Evolutionary conservation across 768 basidiomycete genomes (phyloP).

Genomic region (Kwoniella sp.): DNA sequence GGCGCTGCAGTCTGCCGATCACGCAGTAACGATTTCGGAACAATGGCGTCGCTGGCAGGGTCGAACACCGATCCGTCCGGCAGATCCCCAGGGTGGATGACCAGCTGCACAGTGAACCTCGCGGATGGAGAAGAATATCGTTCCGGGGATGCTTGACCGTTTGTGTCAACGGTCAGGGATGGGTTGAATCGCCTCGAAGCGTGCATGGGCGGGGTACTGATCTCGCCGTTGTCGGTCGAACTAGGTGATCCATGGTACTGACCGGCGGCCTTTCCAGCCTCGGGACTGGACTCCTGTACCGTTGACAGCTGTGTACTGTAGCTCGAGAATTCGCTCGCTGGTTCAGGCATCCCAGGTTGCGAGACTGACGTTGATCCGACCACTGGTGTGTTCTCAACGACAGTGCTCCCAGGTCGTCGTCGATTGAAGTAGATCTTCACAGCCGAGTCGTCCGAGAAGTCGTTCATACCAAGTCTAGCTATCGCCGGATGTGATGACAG

Average conservation of each 20-base stretch:
- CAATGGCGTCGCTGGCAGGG: conserved; percentile 82
- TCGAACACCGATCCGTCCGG: conserved; percentile 96
- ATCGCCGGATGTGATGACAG: conserved; percentile 94
- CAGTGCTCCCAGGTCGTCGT: conserved; percentile 42
- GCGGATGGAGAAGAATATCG: conserved; percentile 62
- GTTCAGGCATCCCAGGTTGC: conserved; percentile 19
- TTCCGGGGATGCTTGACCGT: conserved; percentile 33
- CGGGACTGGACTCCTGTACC: conserved; percentile 52
- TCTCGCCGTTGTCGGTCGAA: not conserved
- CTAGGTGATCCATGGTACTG: conserved; percentile 1
- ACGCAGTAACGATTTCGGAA: conserved; percentile 71
- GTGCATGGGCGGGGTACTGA: conserved; percentile 20
- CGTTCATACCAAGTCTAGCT: conserved; percentile 88
- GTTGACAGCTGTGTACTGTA: conserved; percentile 45
- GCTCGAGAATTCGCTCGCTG: conserved; percentile 35
- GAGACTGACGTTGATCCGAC: not conserved
- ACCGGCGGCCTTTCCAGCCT: conserved; percentile 43
- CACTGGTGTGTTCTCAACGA: conserved; percentile 6
- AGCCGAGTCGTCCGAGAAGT: conserved; percentile 92
- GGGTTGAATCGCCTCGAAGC: conserved; percentile 29
- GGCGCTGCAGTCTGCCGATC: conserved; percentile 53
- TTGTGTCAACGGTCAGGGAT: conserved; percentile 28
- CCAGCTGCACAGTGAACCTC: conserved; percentile 77
- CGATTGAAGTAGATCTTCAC: conserved; percentile 95
- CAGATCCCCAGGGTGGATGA: conserved; percentile 83